Conservation (phyloP, 441 rosid species). For the Mallotus japonicus region DNA sequence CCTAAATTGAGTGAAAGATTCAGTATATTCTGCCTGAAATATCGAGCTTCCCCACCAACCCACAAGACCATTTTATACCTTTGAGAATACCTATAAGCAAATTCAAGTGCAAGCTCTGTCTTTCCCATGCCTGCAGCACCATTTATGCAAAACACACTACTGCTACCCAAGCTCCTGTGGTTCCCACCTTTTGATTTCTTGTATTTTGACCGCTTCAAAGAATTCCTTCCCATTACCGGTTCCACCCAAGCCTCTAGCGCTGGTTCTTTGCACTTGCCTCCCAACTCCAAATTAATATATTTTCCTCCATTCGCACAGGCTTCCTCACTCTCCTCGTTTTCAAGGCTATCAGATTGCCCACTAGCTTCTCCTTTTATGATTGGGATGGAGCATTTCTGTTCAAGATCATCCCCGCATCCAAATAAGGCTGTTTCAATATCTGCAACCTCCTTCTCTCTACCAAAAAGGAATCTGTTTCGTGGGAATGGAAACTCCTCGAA, state of each 20-base stretch:
- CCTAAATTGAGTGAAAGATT: slow-evolving; percentile 75
- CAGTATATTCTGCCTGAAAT: slow-evolving; percentile 78
- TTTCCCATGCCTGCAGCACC: slow-evolving; percentile 82
- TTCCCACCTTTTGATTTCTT: slow-evolving; percentile 67
- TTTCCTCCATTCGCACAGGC: slow-evolving; percentile 42
- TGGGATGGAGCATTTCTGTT: slow-evolving; percentile 45
- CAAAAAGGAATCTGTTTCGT: slow-evolving; percentile 63
- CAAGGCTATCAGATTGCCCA: slow-evolving; percentile 77
- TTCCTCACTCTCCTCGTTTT: slow-evolving; percentile 70
- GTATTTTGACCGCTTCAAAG: slow-evolving; percentile 55
- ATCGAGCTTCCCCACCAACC: slow-evolving; percentile 85
- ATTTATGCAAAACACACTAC: slow-evolving; percentile 64
- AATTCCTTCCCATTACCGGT: slow-evolving; percentile 57
- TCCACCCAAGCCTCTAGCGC: slow-evolving; percentile 64
- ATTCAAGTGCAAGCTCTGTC: slow-evolving; percentile 87
- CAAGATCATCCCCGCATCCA: slow-evolving; percentile 51
- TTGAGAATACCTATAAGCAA: slow-evolving; percentile 69
- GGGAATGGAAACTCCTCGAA: slow-evolving; percentile 73
- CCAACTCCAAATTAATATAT: slow-evolving; percentile 69
- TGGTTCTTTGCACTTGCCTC: slow-evolving; percentile 58
- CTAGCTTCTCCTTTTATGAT: slow-evolving; percentile 56
- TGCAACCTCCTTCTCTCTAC: slow-evolving; percentile 70
- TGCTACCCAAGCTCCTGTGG: slow-evolving; percentile 46
- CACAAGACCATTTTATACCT: slow-evolving; percentile 90
- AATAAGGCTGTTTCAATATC: slow-evolving; percentile 78